Base-by-base conservation (phyloP, 106 monocot genomes). In the Xerophyta viscosa region DNA sequence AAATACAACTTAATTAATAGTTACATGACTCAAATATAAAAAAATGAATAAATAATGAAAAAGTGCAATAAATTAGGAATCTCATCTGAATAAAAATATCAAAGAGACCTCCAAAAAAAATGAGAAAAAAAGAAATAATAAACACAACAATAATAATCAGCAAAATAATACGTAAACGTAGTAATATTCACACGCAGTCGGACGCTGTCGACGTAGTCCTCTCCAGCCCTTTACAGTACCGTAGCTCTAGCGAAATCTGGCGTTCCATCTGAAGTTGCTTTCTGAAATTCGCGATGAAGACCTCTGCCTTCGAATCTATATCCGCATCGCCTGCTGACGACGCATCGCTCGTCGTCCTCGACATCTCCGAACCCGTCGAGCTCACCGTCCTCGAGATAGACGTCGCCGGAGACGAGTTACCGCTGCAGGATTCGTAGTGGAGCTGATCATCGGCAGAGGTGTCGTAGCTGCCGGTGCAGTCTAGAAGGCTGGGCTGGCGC, bases 201-300 rank as follows among this genome's bases (percentile, higher is more conserved):
- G n/a, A n/a, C n/a, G n/a, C n/a, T n/a, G n/a, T n/a, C n/a, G 43
- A 44, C 43, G 14, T 14, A 44, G 43, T 44, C 43, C 43, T 44
- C 43, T 17, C 43, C 14, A 44, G 8, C 33, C 33, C 33, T 6
- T 33, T 33, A 14, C 51, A 52, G 31, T 55, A 55, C 4, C 54
- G 0, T 20, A 55, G 54, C 20, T 55, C 18, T 2, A 55, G 33
- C 31, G 54, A 55, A 17, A 55, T 31, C 31, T 55, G 54, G 6
- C 54, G 12, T 17, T 55, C 54, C 54, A 55, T 55, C 17, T 33
- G 31, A 33, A 55, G 30, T 31, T 36, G 54, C 20, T 22, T 55
- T 2, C 33, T 20, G 19, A 55, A 55, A 15, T 55, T 55, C 19
- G n/a, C 0, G 8, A 55, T 55, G 19, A 55, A 55, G 1, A 26